Conservation (phyloP, 331 rosid species). For the Prunus yedoensis region DNA sequence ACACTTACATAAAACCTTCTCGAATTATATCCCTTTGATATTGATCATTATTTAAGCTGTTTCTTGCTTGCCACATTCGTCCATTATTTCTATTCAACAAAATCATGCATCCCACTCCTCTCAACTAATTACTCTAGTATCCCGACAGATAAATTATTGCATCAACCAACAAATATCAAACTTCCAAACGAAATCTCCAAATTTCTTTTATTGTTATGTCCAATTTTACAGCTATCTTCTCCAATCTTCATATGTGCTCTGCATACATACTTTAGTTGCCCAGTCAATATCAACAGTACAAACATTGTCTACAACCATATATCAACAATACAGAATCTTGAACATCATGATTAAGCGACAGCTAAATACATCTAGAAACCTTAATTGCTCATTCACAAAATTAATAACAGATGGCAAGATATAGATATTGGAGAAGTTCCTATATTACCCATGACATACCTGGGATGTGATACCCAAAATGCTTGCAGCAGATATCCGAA, state of each 20-base stretch:
- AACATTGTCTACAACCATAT: background rate
- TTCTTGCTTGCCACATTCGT: no score
- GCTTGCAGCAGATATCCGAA: conserved; percentile 72
- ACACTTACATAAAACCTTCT: no score
- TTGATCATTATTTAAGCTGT: no score
- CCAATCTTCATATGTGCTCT: no score
- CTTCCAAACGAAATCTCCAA: background rate
- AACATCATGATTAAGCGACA: conserved; percentile 4
- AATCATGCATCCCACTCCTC: no score
- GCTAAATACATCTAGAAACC: background rate
- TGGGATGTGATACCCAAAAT: conserved; percentile 79
- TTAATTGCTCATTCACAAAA: background rate
- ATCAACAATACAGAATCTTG: background rate
- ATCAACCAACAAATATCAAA: no score
- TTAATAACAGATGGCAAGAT: background rate
- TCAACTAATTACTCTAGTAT: no score
- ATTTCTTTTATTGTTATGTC: background rate
- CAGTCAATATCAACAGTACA: no score
- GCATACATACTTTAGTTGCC: background rate
- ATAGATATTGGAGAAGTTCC: conserved; percentile 4
- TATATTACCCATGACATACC: conserved; percentile 45
- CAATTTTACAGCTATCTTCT: background rate
- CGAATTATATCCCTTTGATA: no score
- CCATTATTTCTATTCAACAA: no score
- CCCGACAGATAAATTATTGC: no score